Base-by-base conservation (phyloP, 148 eudicot species). In the Vaccinium vitisidaea region DNA sequence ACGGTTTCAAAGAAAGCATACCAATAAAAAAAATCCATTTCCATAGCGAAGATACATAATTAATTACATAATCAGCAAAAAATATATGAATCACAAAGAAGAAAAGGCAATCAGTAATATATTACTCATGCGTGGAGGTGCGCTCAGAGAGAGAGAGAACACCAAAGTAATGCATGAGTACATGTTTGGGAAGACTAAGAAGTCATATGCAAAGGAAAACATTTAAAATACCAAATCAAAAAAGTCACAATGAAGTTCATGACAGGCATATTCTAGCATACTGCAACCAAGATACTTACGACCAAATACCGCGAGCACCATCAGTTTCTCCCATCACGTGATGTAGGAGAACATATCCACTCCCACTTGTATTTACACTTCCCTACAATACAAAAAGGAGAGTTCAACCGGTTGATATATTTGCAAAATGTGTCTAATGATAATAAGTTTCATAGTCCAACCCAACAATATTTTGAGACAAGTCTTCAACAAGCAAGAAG, bases 291-390 rank as follows among this genome's bases (percentile, higher is more conserved):
- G 87, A 91, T 90, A 97, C 99, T 79, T 91, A 97, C 99, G 99
- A 97, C 99, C 99, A 97, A 89, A 97, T 83, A 77, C 98, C 99
- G 84, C 94, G 96, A 39, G 92, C 93, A 52, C 99, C 99, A 90
- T 92, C 89, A 86, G 98, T 95, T 94, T 95, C 98, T 87, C 99
- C 99, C 98, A 97, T 94, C 86, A 97, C 91, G 69, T 97, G 99
- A 90, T 97, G 99, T 55, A 97, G 94, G 88, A 97, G 89, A 88
- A 95, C 98, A 84, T 97, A 97, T 86, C 98, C 99, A 90, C 98
- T 92, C 84, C 99, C 99, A 70, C 96, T 94, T 82, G 98, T 94
- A 86, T 84, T 93, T 85, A 89, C 91, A 88, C 97, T 94, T 84
- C 93, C 98, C 99, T 97, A 80, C 83, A 82, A 86, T 49, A 81